Evolutionary conservation across 2,329 filamentous ascomycete genomes (phyloP), one percentile per base, ranked within the genome.

Genomic region (Trichoderma afroharzianum): DNA sequence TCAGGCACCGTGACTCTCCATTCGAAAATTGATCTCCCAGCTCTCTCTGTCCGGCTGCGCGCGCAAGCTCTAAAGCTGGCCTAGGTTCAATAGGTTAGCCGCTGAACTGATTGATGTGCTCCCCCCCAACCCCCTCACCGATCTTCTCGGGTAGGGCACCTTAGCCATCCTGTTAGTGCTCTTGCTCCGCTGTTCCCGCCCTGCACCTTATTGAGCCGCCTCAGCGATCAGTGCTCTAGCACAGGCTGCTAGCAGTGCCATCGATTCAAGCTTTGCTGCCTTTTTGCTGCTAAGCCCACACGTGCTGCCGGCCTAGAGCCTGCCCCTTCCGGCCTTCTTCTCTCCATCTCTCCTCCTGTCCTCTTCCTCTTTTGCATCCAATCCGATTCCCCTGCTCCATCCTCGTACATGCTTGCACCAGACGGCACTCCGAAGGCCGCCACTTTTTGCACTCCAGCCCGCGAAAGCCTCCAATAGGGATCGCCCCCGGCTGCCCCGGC

Each of bases 61-160:
- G 33, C 14, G 33, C 33, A 36, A 36, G 33, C 33, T 36, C 33
- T 5, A 36, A 33, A 15, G 12, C 14, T 15, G 9, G 28, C 26
- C 15, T 11, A 47, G n/a, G 15, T 9, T 33, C 32, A 33, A 30
- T 12, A 18, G 43, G 18, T 47, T 47, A 47, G 43, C 9, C 36
- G 36, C 36, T 43, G 36, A 43, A 43, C 36, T 39, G 36, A 33
- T 11, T 9, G 30, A 39, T 43, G 36, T 43, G 36, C 36, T 43
- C 26, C n/a, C n/a, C n/a, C n/a, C n/a, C n/a, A n/a, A n/a, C 39
- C 50, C 33, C 28, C 39, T 62, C 36, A 69, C 57, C 66, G 66
- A 69, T 69, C 57, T 28, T 30, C 39, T 69, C 66, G 57, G 66
- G 66, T 69, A 69, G 47, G 57, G 66, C 57, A 69, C 57, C 66